Conservation (phyloP, 2,329 filamentous ascomycete species). For the Fusarium concolor region DNA sequence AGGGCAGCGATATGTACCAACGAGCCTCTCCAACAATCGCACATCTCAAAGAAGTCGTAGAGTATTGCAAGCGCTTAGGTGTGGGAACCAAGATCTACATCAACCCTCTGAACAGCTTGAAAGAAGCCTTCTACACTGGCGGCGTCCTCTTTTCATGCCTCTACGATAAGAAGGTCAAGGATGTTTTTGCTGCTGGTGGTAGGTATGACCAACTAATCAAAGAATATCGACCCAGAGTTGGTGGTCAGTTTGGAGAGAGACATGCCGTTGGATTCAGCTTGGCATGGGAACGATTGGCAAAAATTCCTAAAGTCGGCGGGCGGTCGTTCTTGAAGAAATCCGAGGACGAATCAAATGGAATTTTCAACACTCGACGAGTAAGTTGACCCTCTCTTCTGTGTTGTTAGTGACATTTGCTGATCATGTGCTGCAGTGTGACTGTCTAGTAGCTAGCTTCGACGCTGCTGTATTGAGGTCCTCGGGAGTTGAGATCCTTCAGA, state of each 20-base stretch:
- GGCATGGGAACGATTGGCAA: constrained; percentile 84
- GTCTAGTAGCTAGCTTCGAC: constrained; percentile 90
- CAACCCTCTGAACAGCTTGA: constrained; percentile 86
- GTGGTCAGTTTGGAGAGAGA: constrained; percentile 70
- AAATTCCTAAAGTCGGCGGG: constrained; percentile 67
- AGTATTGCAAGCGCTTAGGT: constrained; percentile 80
- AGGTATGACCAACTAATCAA: constrained; percentile 91
- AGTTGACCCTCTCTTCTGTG: constrained; percentile 47
- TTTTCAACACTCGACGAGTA: constrained; percentile 73
- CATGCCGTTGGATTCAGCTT: constrained; percentile 94
- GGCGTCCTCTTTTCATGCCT: constrained; percentile 92
- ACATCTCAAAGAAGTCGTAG: constrained; percentile 81
- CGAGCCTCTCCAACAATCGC: constrained; percentile 80
- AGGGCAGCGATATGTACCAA: constrained; percentile 75
- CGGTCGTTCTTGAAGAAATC: constrained; percentile 76
- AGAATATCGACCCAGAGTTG: constrained; percentile 79
- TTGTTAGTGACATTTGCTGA: background rate
- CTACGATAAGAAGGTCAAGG: constrained; percentile 83
- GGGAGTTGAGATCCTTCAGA: constrained; percentile 81
- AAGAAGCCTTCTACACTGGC: constrained; percentile 89
- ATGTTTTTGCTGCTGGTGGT: constrained; percentile 93
- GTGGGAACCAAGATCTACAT: constrained; percentile 84
- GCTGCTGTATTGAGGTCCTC: constrained; percentile 77
- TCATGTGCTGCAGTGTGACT: constrained; percentile 73
- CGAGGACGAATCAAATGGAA: constrained; percentile 68